These are phyloP conservation scores for Aspergillus sclerotialis DNA, from an alignment of 2,329 filamentous ascomycete genomes.

Conservation along the genomic window DNA sequence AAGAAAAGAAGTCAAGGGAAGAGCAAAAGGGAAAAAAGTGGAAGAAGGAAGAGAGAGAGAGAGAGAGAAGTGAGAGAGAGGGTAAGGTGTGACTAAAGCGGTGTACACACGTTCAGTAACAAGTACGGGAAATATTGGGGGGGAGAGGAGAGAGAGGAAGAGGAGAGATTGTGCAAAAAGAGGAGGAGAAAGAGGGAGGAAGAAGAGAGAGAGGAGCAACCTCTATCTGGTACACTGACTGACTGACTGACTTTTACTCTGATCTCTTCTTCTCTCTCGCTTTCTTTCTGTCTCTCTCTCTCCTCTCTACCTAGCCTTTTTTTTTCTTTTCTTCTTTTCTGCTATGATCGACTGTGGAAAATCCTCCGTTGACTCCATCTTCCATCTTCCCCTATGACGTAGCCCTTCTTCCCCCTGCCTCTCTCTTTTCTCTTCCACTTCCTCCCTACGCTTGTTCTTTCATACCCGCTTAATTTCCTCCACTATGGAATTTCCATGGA, in stretches of 20 bases:
- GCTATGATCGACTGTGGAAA: neutral
- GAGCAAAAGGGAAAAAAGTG: constrained; percentile 1
- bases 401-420: neutral
- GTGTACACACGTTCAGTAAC: constrained; percentile 11
- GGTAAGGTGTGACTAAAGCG: constrained; percentile 12
- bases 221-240: constrained; percentile 8
- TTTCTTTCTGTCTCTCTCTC: no score
- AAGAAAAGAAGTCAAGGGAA: neutral
- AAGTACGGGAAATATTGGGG: constrained; percentile 1
- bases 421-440: neutral
- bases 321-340: neutral
- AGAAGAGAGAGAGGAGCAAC: constrained; percentile 6
- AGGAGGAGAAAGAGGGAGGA: constrained; percentile 4
- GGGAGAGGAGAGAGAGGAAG: constrained; percentile 3
- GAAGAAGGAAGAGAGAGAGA: neutral
- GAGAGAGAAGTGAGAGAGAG: constrained; percentile 3
- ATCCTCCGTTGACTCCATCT: neutral
- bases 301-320: no score
- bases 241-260: neutral
- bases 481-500: no score
- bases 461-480: no score
- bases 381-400: neutral
- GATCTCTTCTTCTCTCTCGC: no score
- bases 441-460: neutral
- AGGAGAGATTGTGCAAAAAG: neutral